Percentiles rank a stretch among this genome's conserved stretches.
phyloP scores from a whole-genome alignment of 1,284 basidiomycete genomes.

The Spongispora temasekensis region DNA sequence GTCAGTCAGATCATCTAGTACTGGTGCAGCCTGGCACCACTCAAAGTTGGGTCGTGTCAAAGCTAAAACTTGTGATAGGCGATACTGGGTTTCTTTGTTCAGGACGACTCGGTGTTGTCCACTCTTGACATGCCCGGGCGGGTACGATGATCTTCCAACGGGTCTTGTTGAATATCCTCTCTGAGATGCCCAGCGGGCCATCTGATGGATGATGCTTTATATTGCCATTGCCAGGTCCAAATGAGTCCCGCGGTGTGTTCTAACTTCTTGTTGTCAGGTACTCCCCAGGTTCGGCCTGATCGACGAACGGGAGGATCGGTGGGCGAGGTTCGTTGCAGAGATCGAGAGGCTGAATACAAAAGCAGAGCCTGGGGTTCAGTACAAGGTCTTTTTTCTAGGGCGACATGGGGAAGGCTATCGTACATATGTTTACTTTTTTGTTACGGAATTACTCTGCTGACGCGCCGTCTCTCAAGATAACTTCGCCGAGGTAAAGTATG shows the following conservation, averaged over 20 bases:
- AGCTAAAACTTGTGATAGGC: slow-evolving; percentile 10
- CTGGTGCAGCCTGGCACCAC: too few relatives aligned
- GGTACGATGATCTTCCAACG: too few relatives aligned
- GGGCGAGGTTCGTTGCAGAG: slow-evolving; percentile 48
- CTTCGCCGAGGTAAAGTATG: slow-evolving; percentile 71
- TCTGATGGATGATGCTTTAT: slow-evolving; percentile 12
- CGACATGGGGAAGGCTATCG: slow-evolving; percentile 72
- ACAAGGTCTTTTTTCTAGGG: slow-evolving; percentile 68
- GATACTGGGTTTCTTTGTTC: slow-evolving; percentile 23
- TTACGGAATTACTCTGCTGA: background rate
- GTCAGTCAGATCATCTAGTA: slow-evolving; percentile 6
- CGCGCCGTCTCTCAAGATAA: slow-evolving; percentile 59
- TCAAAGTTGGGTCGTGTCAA: background rate
- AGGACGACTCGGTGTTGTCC: slow-evolving; percentile 12
- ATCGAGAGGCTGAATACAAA: slow-evolving; percentile 49
- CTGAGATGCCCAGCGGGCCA: slow-evolving; percentile 13
- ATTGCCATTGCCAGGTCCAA: too few relatives aligned
- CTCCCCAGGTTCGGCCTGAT: slow-evolving; percentile 64
- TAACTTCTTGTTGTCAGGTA: slow-evolving; percentile 40
- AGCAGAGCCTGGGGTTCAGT: slow-evolving; percentile 41
- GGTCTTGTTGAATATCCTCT: background rate
- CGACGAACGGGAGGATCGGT: slow-evolving; percentile 52
- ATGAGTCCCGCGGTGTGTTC: background rate
- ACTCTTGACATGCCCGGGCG: too few relatives aligned
- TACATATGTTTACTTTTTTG: background rate